phyloP scores from a whole-genome alignment of 2,329 filamentous ascomycete genomes.

The Monilinia vaccinii-corymbosi region DNA sequence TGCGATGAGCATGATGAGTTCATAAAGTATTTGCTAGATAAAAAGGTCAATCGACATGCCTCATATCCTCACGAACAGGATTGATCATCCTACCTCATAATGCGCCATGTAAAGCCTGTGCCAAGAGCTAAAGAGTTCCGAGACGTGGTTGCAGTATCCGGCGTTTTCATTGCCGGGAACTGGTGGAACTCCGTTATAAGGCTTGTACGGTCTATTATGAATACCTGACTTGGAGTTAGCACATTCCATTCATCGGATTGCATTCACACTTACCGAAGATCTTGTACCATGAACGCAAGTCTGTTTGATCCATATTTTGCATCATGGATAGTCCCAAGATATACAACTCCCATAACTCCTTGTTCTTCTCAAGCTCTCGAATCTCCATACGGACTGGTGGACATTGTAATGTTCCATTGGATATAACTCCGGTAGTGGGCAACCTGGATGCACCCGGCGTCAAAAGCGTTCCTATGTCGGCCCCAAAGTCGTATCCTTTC shows the following conservation, averaged over 20 bases:
- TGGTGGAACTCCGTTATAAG: slow-evolving; percentile 20
- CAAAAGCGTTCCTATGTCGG: slow-evolving; percentile 9
- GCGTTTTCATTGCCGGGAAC: slow-evolving; percentile 13
- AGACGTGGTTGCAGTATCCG: slow-evolving; percentile 26
- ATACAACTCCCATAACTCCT: slow-evolving; percentile 23
- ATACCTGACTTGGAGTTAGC: slow-evolving; percentile 17
- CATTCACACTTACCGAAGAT: slow-evolving; percentile 17
- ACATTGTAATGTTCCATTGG: slow-evolving; percentile 16
- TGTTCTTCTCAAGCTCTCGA: slow-evolving; percentile 20
- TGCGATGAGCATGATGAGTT: slow-evolving; percentile 39
- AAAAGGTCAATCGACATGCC: background rate
- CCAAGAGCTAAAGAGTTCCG: slow-evolving; percentile 34
- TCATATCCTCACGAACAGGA: background rate
- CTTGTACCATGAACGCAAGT: slow-evolving; percentile 25
- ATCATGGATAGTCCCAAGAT: slow-evolving; percentile 24
- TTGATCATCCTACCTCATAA: slow-evolving; percentile 39
- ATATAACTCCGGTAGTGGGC: slow-evolving; percentile 7
- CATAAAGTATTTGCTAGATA: slow-evolving; percentile 44
- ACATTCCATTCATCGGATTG: background rate
- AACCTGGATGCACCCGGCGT: slow-evolving; percentile 14
- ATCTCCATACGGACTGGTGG: slow-evolving; percentile 22
- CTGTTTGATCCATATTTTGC: slow-evolving; percentile 15
- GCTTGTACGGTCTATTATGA: slow-evolving; percentile 23
- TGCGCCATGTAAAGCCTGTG: slow-evolving; percentile 47
- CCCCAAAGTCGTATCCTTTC: slow-evolving; percentile 19